Base-by-base conservation (phyloP, 2,329 filamentous ascomycete species). In the Rutstroemia sp. region DNA sequence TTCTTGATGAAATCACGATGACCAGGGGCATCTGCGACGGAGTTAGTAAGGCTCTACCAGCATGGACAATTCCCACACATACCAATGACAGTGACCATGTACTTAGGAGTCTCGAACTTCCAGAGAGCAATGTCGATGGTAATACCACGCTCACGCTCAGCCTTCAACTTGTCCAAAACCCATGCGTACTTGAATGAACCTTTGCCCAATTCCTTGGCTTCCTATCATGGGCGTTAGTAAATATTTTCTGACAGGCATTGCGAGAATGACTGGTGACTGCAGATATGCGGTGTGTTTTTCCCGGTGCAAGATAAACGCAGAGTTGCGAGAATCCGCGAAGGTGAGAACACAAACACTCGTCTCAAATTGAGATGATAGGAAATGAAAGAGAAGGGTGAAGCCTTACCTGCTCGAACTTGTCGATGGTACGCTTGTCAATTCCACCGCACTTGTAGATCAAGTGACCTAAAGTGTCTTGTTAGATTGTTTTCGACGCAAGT, bases 1-100 rank as follows among this genome's bases (percentile, higher is more conserved):
- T 97, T 99, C 92, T 99, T 99, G 90, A 99, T 97, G 86, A 97
- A 99, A 76, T 99, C 94, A 94, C 94, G 92, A 82, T 99, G 94
- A 81, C 94, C 94, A 73, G 94, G 94, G 78, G 94, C 94, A 75
- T 99, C 89, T 88, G 50, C 5, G 27, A 23, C 16, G 14, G 17
- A 7, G n/a, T 44, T 57, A 56, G 63, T 61, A 46, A 54, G 55
- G 12, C 42, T 30, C 41, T 12, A 6, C 23, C 0, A 6, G 5
- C 1, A 4, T 23, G 5, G 25, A 12, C 21, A 27, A 34, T 37
- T 47, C 10, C 48, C 30, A 27, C 59, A 78, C 83, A 70, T 84
- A 90, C 87, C 88, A 80, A 95, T 96, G 83, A 96, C 92, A 73
- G 92, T 96, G 79, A 96, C 91, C 76, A 90, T 88, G 85, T 95